Conservation (phyloP, 2,329 filamentous ascomycete genomes). For the Fusarium multiceps region DNA sequence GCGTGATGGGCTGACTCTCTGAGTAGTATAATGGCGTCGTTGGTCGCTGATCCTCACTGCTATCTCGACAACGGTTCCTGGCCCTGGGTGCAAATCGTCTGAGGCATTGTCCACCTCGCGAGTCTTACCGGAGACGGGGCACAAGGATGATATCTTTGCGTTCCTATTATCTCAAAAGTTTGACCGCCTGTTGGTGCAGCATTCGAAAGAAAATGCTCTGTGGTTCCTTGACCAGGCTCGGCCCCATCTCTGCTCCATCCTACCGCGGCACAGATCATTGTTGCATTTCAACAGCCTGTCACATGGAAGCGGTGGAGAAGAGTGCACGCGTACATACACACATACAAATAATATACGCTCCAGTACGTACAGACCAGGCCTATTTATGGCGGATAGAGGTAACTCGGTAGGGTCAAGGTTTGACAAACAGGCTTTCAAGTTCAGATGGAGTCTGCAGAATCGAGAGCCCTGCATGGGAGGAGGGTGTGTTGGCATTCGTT, state of each 20-base stretch:
- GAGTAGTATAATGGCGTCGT: conserved; percentile 35
- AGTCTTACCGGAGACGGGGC: conserved; percentile 13
- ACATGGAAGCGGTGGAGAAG: conserved; percentile 40
- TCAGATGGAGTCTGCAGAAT: conserved; percentile 33
- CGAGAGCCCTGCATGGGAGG: conserved; percentile 14
- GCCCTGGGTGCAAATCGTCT: conserved; percentile 12
- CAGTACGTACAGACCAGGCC: conserved; percentile 3
- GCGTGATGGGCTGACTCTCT: conserved; percentile 19
- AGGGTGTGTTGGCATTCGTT: conserved; percentile 7
- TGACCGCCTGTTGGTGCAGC: conserved; percentile 43
- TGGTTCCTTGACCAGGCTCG: conserved; percentile 28
- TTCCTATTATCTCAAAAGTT: conserved; percentile 20
- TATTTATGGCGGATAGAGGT: not conserved
- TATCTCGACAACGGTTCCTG: conserved; percentile 33
- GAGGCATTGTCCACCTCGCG: conserved; percentile 2
- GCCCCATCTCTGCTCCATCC: conserved; percentile 32
- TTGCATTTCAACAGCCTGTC: conserved; percentile 40
- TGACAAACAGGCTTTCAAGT: conserved; percentile 15
- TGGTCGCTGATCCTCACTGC: conserved; percentile 39
- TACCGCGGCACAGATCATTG: conserved; percentile 42
- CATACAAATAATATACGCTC: not conserved
- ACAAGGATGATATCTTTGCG: not conserved
- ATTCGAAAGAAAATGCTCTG: conserved; percentile 18
- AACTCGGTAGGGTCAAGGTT: conserved; percentile 11
- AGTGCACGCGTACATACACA: conserved; percentile 16